Evolutionary conservation across 2,329 filamentous ascomycete species (phyloP), one percentile per base, ranked within the genome.

Genomic region (Fusarium dlaminii): DNA sequence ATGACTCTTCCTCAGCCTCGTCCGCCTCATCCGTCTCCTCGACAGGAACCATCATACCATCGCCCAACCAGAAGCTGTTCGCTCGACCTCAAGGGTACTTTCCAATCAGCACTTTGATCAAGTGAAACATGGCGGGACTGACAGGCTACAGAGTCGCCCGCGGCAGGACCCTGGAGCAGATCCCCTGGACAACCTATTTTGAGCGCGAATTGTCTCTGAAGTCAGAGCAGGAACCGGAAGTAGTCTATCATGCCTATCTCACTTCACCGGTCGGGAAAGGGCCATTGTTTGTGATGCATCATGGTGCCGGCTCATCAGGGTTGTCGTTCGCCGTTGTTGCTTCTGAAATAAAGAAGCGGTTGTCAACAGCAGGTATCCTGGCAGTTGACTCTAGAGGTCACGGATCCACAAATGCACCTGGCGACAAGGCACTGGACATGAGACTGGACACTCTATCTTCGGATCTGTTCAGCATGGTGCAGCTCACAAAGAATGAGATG

Each of bases 251-350:
- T 85, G 93, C 90, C 65, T 98, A 98, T 82, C 87, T 98, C 48
- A 98, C 91, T 27, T 94, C 95, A 2, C 95, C 96, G 14, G 88
- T 88, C 46, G 91, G 88, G 42, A 88, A 89, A 70, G 94, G 93
- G 0, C 95, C 96, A 1, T 86, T 99, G 10, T 95, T 99, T 82
- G 92, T 98, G 68, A 94, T 93, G 83, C 96, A 99, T 80, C 96
- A 99, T 83, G 96, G 96, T 43, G 96, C 94, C 45, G 96, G 96
- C 22, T 97, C 95, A 8, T 98, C 95, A 1, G 97, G 93, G 12
- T 89, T 98, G 66, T 97, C 95, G 6, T 99, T 98, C 83, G 95
- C 95, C 10, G 87, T 94, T 8, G 90, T 97, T 69, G 90, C 92
- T 6, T 87, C 90, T 49, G 93, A 97, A 80, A 90, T 98, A 70